phyloP scores from a whole-genome alignment of 2,329 filamentous ascomycete genomes.

The Dryadomyces quercivorus region DNA sequence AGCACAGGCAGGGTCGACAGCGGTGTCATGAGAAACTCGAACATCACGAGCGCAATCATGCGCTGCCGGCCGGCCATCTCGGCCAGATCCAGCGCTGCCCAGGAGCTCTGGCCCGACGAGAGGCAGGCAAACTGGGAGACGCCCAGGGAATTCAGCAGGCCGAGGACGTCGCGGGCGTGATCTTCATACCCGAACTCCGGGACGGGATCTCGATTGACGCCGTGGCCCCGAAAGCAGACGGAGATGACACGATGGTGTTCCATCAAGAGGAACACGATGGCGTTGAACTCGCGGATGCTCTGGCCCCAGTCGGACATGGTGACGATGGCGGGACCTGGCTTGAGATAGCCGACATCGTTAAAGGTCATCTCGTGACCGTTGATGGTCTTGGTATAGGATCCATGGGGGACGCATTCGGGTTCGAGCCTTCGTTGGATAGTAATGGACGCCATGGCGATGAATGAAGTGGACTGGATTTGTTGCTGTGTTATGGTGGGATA shows the following conservation, averaged over 20 bases:
- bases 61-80: background rate
- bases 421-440: background rate
- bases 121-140: background rate
- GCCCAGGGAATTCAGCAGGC: background rate
- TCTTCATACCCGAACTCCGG: background rate
- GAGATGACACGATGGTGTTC: background rate
- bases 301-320: background rate
- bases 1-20: background rate
- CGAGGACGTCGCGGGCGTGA: background rate
- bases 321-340: background rate
- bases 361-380: background rate
- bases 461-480: background rate
- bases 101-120: background rate
- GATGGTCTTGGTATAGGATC: background rate
- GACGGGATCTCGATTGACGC: background rate
- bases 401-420: background rate
- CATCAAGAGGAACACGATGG: background rate
- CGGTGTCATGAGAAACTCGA: background rate
- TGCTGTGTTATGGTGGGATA: background rate
- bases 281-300: background rate
- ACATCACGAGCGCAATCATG: background rate
- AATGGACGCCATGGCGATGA: too few relatives aligned
- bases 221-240: conserved; percentile 1
- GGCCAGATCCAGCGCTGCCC: background rate
- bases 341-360: background rate